phyloP scores from a whole-genome alignment of 2,329 filamentous ascomycete genomes.

The Penicillium freii region DNA sequence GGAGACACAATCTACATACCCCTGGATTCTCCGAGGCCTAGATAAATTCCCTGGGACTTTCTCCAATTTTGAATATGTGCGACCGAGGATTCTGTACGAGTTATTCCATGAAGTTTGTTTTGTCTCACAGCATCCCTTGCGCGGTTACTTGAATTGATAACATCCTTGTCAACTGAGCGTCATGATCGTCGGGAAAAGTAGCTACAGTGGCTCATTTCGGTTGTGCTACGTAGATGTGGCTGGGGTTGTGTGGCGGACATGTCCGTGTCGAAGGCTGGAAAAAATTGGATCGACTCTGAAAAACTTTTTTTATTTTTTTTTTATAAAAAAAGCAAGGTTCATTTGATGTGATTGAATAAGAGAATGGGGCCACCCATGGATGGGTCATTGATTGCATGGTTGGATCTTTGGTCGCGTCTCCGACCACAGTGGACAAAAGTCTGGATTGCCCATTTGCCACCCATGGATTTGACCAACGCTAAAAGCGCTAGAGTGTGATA shows the following conservation, averaged over 20 bases:
- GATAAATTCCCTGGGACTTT: not conserved
- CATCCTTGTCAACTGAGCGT: conserved; percentile 2
- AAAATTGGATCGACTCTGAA: not conserved
- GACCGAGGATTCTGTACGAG: not conserved
- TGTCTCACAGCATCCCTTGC: conserved; percentile 1
- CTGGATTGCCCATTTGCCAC: conserved; percentile 15
- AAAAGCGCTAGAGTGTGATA: not conserved
- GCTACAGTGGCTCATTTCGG: not conserved
- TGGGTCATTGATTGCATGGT: conserved; percentile 17
- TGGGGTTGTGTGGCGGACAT: conserved; percentile 7
- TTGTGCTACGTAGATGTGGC: not conserved
- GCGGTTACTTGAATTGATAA: not conserved
- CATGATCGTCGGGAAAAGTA: conserved; percentile 5
- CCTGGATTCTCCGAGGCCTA: conserved; percentile 5
- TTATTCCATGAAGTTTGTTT: not conserved
- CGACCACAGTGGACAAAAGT: conserved; percentile 8
- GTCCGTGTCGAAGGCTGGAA: not conserved
- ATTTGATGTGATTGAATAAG: not conserved
- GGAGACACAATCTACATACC: not conserved
- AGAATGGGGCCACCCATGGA: not conserved
- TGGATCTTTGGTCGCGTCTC: not conserved
- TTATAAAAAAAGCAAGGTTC: not conserved
- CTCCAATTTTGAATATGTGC: not conserved
- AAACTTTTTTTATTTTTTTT: no score
- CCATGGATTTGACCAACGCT: conserved; percentile 3